Percentiles rank a stretch among this genome's conserved stretches.
Conservation (phyloP, 805 yeast species). For the Candida hungchunana region DNA sequence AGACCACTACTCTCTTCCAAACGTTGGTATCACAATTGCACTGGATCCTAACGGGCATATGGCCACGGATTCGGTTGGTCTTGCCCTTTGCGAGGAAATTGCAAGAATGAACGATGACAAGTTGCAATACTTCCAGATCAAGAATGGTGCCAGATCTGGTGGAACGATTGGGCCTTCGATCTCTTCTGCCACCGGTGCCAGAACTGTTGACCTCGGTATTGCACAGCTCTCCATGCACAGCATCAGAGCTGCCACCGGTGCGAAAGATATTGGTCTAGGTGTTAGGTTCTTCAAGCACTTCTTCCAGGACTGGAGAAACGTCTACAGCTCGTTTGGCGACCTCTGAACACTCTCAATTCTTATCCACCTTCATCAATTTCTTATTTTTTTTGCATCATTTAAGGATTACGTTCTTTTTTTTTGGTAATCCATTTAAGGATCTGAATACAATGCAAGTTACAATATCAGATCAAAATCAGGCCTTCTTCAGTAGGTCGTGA, state of each 20-base stretch:
- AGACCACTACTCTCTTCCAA: slow-evolving; percentile 75
- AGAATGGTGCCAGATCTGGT: slow-evolving; percentile 82
- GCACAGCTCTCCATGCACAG: slow-evolving; percentile 86
- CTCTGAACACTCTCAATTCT: slow-evolving; percentile 26
- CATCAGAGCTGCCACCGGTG: slow-evolving; percentile 75
- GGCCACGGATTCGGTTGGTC: slow-evolving; percentile 77
- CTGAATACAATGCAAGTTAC: too few relatives aligned
- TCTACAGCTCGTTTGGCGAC: slow-evolving; percentile 49
- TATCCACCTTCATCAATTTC: not conserved
- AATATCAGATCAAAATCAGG: too few relatives aligned
- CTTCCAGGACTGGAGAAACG: slow-evolving; percentile 60
- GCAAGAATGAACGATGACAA: slow-evolving; percentile 61
- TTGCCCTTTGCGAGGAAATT: slow-evolving; percentile 64
- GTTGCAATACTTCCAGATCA: slow-evolving; percentile 79
- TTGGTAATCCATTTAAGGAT: too few relatives aligned
- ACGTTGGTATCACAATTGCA: slow-evolving; percentile 66
- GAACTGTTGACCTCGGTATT: slow-evolving; percentile 78
- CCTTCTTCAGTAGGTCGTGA: too few relatives aligned
- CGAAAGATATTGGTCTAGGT: slow-evolving; percentile 73
- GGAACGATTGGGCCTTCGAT: slow-evolving; percentile 83
- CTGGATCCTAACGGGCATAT: slow-evolving; percentile 78
- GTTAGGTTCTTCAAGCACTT: slow-evolving; percentile 68
- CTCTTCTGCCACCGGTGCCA: slow-evolving; percentile 61
- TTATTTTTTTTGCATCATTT: not conserved
- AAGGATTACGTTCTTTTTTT: too few relatives aligned